These are phyloP conservation scores for Candida koratica DNA, from an alignment of 805 yeast genomes.

Conservation along the genomic window DNA sequence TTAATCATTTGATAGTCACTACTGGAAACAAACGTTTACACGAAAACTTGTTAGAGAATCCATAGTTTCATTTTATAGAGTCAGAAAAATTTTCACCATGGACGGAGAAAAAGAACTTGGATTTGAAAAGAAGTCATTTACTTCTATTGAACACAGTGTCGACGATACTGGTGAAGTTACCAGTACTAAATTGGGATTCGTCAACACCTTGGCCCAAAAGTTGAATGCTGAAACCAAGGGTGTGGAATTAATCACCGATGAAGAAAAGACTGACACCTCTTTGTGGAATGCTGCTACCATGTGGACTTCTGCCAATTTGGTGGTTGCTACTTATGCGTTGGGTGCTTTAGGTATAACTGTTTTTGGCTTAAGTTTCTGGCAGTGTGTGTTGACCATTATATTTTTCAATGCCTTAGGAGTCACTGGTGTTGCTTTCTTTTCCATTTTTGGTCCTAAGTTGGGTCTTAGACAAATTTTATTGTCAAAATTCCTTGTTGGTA, in stretches of 20 bases:
- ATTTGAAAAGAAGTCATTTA: conserved; percentile 8
- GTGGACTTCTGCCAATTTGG: conserved; percentile 92
- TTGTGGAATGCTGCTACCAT: conserved; percentile 70
- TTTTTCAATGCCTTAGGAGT: conserved; percentile 74
- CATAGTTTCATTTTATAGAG: too few relatives aligned
- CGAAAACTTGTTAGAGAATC: too few relatives aligned
- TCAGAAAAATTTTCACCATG: conserved; percentile 3
- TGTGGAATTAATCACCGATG: conserved; percentile 75
- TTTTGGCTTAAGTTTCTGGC: conserved; percentile 71
- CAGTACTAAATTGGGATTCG: conserved; percentile 21
- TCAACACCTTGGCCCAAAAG: conserved; percentile 31
- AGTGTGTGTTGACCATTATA: conserved; percentile 59
- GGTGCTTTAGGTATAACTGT: conserved; percentile 62
- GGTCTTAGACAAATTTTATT: conserved; percentile 88
- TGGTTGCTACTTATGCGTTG: conserved; percentile 73
- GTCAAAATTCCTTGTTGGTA: conserved; percentile 75
- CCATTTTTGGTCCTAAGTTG: conserved; percentile 75
- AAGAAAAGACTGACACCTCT: conserved; percentile 67
- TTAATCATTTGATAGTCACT: conserved; percentile 1
- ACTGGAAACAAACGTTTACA: too few relatives aligned
- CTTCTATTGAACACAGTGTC: conserved; percentile 13
- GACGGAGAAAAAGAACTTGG: conserved; percentile 11
- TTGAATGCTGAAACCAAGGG: conserved; percentile 57
- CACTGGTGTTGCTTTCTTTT: conserved; percentile 75
- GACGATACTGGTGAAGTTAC: conserved; percentile 21